These are phyloP conservation scores for Bipolaris cookei DNA, from an alignment of 2,329 filamentous ascomycete species.

Conservation along the genomic window DNA sequence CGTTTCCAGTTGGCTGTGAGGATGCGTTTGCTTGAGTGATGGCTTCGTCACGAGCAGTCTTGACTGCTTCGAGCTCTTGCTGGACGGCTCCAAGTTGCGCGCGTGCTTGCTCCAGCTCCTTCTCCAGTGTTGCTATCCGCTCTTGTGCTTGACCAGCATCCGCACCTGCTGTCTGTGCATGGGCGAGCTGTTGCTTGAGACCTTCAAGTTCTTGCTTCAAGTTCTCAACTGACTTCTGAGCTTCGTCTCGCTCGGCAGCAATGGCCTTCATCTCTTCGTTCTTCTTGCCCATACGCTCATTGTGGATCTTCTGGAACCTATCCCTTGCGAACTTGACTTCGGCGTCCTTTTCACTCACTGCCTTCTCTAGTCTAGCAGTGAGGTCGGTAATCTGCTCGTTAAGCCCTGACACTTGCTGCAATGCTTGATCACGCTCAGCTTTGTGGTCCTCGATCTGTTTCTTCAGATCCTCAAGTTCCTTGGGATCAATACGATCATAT, in stretches of 20 bases:
- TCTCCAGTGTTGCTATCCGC: constrained; percentile 67
- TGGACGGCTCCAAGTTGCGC: constrained; percentile 31
- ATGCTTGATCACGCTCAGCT: constrained; percentile 60
- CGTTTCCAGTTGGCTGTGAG: constrained; percentile 45
- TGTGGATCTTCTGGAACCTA: constrained; percentile 55
- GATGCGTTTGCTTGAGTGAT: constrained; percentile 55
- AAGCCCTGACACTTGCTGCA: constrained; percentile 57
- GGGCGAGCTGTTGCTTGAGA: constrained; percentile 49
- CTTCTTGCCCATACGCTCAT: constrained; percentile 47
- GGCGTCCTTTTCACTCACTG: constrained; percentile 29
- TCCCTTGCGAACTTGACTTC: constrained; percentile 55
- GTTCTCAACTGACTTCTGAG: constrained; percentile 46
- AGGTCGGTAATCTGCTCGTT: constrained; percentile 55
- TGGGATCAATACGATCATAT: constrained; percentile 93
- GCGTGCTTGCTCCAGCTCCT: constrained; percentile 30
- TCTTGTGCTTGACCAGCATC: constrained; percentile 41
- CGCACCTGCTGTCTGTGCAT: constrained; percentile 16
- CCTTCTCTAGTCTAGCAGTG: constrained; percentile 51
- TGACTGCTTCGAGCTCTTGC: constrained; percentile 63
- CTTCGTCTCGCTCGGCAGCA: constrained; percentile 68
- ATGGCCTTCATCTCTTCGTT: constrained; percentile 56
- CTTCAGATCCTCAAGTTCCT: constrained; percentile 88
- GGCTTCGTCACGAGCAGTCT: constrained; percentile 69
- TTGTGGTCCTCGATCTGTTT: constrained; percentile 67
- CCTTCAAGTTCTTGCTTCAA: constrained; percentile 66